These are phyloP conservation scores for Nidularia pulvinata DNA, from an alignment of 768 basidiomycete species.

Conservation along the genomic window DNA sequence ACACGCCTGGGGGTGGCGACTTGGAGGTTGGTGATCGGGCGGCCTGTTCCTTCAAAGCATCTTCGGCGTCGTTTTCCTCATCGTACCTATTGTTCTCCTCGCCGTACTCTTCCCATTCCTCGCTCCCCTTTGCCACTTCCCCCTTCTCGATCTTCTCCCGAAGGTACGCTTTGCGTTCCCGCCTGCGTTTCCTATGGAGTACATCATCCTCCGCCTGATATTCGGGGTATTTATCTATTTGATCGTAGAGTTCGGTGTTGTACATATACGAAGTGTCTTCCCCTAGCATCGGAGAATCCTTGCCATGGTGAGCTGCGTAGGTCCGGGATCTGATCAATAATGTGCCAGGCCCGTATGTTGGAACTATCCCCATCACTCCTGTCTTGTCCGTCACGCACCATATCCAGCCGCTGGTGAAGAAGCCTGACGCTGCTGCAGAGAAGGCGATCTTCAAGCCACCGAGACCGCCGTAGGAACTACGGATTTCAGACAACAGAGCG, in stretches of 20 bases:
- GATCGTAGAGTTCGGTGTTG: too few species aligned
- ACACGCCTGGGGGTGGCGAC: conserved; percentile 21
- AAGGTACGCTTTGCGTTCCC: too few species aligned
- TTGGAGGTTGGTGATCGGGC: conserved; percentile 14
- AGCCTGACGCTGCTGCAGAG: conserved; percentile 74
- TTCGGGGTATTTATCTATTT: too few species aligned
- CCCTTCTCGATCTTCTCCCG: too few species aligned
- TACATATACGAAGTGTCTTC: too few species aligned
- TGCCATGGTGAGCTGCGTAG: conserved; percentile 12
- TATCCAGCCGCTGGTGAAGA: conserved; percentile 79
- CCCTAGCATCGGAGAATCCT: too few species aligned
- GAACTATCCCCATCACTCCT: conserved; percentile 67
- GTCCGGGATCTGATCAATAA: conserved; percentile 70
- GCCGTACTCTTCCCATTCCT: not conserved
- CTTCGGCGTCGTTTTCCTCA: not conserved
- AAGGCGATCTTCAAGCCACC: conserved; percentile 73
- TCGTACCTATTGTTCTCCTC: not conserved
- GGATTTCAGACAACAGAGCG: conserved; percentile 30
- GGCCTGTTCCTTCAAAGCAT: conserved; percentile 2
- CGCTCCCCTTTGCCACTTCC: too few species aligned
- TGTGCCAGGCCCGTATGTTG: conserved; percentile 90
- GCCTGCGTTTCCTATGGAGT: too few species aligned
- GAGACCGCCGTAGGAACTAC: conserved; percentile 58
- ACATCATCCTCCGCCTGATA: too few species aligned
- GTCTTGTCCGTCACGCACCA: conserved; percentile 82